Evolutionary conservation across 805 yeast species (phyloP).

Genomic region (Wickerhamomyces rabaulensis): DNA sequence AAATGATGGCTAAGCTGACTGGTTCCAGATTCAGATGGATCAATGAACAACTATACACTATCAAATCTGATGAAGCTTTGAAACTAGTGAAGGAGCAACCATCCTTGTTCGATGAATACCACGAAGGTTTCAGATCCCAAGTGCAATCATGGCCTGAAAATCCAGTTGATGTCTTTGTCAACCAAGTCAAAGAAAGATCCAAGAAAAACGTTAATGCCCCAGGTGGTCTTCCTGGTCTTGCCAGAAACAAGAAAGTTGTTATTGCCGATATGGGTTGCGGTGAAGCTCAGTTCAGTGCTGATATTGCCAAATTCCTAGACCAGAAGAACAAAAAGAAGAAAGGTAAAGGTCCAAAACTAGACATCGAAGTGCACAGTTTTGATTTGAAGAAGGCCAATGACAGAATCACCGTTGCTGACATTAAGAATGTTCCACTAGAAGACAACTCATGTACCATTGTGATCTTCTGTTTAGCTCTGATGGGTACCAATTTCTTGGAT

Average conservation of each 20-base stretch:
- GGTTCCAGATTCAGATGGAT: constrained; percentile 98
- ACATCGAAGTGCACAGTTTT: constrained; percentile 75
- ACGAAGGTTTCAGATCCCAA: constrained; percentile 91
- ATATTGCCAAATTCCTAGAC: constrained; percentile 48
- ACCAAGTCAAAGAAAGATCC: constrained; percentile 56
- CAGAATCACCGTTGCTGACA: constrained; percentile 94
- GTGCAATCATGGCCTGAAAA: constrained; percentile 98
- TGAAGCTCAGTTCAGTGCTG: constrained; percentile 81
- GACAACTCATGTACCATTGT: constrained; percentile 81
- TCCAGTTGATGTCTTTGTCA: constrained; percentile 88
- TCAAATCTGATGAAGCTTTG: constrained; percentile 71
- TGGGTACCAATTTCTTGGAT: constrained; percentile 96
- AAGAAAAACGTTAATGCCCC: constrained; percentile 82
- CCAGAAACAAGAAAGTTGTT: constrained; percentile 48
- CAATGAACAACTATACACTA: constrained; percentile 93
- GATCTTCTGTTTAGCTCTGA: constrained; percentile 88
- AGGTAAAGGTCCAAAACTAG: constrained; percentile 34
- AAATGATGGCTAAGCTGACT: constrained; percentile 90
- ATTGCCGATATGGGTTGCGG: constrained; percentile 99
- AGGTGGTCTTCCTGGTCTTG: constrained; percentile 85
- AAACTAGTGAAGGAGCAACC: constrained; percentile 76
- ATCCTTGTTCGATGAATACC: constrained; percentile 86
- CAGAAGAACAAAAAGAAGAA: constrained; percentile 27
- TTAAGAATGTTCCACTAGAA: constrained; percentile 78
- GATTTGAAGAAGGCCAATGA: constrained; percentile 88